Evolutionary conservation across 139 green algal species (phyloP).

Genomic region (Chloropicon primus): DNA sequence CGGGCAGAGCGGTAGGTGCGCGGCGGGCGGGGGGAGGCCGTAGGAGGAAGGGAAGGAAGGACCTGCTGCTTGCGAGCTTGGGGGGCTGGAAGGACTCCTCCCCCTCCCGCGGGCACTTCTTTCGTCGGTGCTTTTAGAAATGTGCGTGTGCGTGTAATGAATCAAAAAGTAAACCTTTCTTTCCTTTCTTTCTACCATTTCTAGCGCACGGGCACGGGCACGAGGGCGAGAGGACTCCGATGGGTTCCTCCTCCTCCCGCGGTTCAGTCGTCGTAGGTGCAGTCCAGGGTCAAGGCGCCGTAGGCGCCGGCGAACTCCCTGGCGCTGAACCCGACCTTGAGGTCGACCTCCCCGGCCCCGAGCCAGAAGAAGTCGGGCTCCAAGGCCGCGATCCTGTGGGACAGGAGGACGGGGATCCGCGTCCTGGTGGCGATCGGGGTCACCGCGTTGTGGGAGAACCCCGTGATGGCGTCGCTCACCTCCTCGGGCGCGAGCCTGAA

Average conservation of each 20-base stretch:
- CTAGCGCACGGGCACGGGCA: too few relatives aligned
- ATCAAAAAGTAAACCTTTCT: too few relatives aligned
- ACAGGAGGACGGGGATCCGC: constrained; percentile 65
- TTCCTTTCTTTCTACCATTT: too few relatives aligned
- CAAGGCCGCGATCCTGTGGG: constrained; percentile 39
- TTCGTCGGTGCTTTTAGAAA: too few relatives aligned
- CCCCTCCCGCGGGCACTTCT: too few relatives aligned
- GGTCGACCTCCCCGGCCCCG: constrained; percentile 73
- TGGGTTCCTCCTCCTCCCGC: too few relatives aligned
- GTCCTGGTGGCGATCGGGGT: constrained; percentile 50
- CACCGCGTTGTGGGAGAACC: constrained; percentile 70
- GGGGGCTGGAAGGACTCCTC: too few relatives aligned
- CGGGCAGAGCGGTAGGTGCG: not conserved
- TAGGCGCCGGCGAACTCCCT: not conserved
- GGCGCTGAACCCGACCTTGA: constrained; percentile 52
- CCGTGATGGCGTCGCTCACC: constrained; percentile 42
- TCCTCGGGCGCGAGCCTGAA: constrained; percentile 58
- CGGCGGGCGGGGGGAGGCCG: too few relatives aligned
- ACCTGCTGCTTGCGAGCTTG: too few relatives aligned
- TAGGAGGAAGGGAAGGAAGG: not conserved
- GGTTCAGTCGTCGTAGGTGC: not conserved
- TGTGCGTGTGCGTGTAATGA: too few relatives aligned
- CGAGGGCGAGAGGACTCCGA: too few relatives aligned
- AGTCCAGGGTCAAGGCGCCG: not conserved
- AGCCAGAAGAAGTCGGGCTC: constrained; percentile 53